Conservation (phyloP, 305 asterid genomes). For the Fraxinus nigra region DNA sequence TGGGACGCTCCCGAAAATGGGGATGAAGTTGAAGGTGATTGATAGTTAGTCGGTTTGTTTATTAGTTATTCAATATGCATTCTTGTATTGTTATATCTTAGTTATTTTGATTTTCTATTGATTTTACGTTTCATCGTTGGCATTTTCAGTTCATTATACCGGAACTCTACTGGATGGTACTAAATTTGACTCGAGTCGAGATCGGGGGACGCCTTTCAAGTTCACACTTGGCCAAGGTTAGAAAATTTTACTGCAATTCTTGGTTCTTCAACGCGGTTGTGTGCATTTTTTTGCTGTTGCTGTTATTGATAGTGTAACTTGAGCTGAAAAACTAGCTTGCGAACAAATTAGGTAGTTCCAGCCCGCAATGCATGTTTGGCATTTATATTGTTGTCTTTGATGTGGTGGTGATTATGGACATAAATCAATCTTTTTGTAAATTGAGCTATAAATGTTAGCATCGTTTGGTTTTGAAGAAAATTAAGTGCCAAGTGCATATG, state of each 20-base stretch:
- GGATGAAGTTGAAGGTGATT: slow-evolving; percentile 63
- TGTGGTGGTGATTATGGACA: neutral
- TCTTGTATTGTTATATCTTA: neutral
- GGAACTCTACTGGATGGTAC: slow-evolving; percentile 87
- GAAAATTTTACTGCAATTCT: neutral
- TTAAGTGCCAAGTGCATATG: neutral
- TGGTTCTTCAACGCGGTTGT: neutral
- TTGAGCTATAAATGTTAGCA: neutral
- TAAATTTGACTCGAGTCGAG: slow-evolving; percentile 90
- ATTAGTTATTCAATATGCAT: neutral
- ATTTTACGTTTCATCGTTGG: neutral
- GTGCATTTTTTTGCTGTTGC: neutral
- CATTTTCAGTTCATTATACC: slow-evolving; percentile 70
- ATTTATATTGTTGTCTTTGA: neutral
- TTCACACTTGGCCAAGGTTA: slow-evolving; percentile 94
- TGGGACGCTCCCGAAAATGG: slow-evolving; percentile 71
- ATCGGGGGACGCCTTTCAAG: slow-evolving; percentile 67
- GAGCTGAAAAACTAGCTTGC: neutral
- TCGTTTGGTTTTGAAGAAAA: neutral
- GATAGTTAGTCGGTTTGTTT: neutral
- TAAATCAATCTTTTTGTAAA: neutral
- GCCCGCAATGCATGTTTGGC: neutral
- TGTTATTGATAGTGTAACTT: neutral
- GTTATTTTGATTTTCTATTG: neutral
- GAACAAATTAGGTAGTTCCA: neutral